These are phyloP conservation scores for Urostyla sp. DNA, from an alignment of 73 alveolate species.

Conservation along the genomic window DNA sequence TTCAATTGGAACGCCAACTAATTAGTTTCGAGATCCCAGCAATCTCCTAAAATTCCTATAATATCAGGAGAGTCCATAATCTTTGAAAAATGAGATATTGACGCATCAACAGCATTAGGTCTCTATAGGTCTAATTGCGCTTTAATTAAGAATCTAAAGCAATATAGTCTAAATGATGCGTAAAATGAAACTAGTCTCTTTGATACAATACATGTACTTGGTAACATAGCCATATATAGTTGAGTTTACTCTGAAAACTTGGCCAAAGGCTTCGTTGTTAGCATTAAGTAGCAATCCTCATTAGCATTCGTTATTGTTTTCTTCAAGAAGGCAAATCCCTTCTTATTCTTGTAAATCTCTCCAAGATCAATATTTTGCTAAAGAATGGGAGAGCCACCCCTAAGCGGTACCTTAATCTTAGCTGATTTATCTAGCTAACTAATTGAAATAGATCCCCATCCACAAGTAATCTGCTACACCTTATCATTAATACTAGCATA, in stretches of 20 bases:
- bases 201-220: slow-evolving; percentile 20
- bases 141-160: slow-evolving; percentile 7
- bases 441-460: slow-evolving; percentile 35
- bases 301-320: slow-evolving; percentile 13
- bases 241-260: slow-evolving; percentile 20
- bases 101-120: slow-evolving; percentile 35
- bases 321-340: slow-evolving; percentile 42
- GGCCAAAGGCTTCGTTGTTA: slow-evolving; percentile 27
- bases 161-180: slow-evolving; percentile 43
- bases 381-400: slow-evolving; percentile 31
- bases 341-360: slow-evolving; percentile 31
- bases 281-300: background rate
- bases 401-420: slow-evolving; percentile 4
- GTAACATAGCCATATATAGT: slow-evolving; percentile 28
- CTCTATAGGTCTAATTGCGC: background rate
- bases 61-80: slow-evolving; percentile 45
- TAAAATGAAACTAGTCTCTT: slow-evolving; percentile 17
- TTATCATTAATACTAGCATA: slow-evolving; percentile 12
- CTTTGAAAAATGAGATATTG: slow-evolving; percentile 36
- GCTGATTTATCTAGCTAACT: slow-evolving; percentile 36
- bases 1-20: background rate
- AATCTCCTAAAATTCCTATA: slow-evolving; percentile 15
- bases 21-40: slow-evolving; percentile 47
- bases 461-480: slow-evolving; percentile 42
- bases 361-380: slow-evolving; percentile 23